Evolutionary conservation across 768 basidiomycete genomes (phyloP), one percentile per base, ranked within the genome.

Genomic region (Leccinum fibrillosum): DNA sequence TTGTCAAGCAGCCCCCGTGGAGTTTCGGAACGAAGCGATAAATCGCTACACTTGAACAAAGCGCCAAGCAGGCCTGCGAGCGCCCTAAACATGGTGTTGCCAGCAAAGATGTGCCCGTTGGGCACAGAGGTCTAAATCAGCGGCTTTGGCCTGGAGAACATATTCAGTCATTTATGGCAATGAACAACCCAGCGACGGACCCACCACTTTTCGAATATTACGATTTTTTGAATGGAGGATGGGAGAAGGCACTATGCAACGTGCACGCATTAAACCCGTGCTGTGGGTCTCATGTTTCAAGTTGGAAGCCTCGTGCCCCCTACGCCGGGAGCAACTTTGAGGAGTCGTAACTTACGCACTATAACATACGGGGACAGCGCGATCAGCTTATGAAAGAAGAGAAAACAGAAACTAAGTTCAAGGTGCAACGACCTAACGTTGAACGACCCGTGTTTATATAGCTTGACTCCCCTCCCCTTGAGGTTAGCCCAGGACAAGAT

Each of bases 221-320:
- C 28, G 11, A 30, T 28, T 7, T 39, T 45, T 30, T 25, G 52
- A 35, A 19, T 34, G 37, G 35, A 35, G 56, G 30, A 44, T 15
- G 30, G 25, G n/a, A 17, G 49, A 32, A 50, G 30, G 49, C 10
- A 5, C 11, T 5, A 42, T 60, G 17, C 53, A 57, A 54, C 59
- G n/a, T 54, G 52, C 23, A 42, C 47, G 19, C 17, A 39, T 30
- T 34, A n/a, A 37, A 30, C 17, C 34, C 34, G 50, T 3, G 15
- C 13, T 10, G 30, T 2, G 35, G 25, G 50, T 34, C n/a, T 47
- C 53, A 50, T 61, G 34, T 47, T 9, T 8, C 17, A 8, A 30
- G 19, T 10, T 3, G 35, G 25, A 47, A 30, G 53, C 63, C 59
- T 65, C 56, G 58, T 62, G 66, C 64, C 35, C 63, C 63, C 15